Base-by-base conservation (phyloP, 768 basidiomycete species). In the Boletus sp. region DNA sequence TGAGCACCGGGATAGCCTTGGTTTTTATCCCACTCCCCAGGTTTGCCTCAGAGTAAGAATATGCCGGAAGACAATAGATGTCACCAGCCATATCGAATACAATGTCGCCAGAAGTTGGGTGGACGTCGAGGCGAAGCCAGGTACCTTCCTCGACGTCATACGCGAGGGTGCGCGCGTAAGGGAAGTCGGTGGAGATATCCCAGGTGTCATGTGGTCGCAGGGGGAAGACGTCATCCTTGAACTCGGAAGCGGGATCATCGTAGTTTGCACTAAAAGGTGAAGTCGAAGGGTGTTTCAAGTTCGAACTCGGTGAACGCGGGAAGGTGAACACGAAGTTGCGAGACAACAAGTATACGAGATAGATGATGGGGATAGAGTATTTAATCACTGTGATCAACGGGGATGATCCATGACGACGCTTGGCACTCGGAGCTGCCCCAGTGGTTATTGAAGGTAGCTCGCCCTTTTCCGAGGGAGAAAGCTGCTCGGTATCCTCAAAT, bases 171-270 rank as follows among this genome's bases (percentile, higher is more conserved):
- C 87, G 83, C 1, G 86, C 83, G 70, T 83, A 81, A n/a, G 82
- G 78, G 61, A 81, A 89, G 73, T 89, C 84, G 20, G 86, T 88
- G 20, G 87, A 89, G 58, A 90, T 89, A 64, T 90, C 88, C 86
- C 87, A 90, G 7, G 71, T 60, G 18, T 75, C 68, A 7, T 73
- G 73, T 39, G 77, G 76, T 35, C 86, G 85, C 28, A 87, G 69
- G 20, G 88, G 88, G 76, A 82, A 90, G 29, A 84, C 65, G 57
- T 89, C 71, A 55, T 81, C 80, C 63, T 74, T 73, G 76, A 81
- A 80, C 24, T 75, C 71, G 42, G 71, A 72, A 30, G 76, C 75
- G 7, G 76, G 77, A 46, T 77, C 69, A 42, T 72, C 71, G 17
- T 52, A 20, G 36, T 60, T 41, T 29, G 48, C 40, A 45, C 56